phyloP scores from a whole-genome alignment of 352 stramenopile genomes.

The Globisporangium middletonii region DNA sequence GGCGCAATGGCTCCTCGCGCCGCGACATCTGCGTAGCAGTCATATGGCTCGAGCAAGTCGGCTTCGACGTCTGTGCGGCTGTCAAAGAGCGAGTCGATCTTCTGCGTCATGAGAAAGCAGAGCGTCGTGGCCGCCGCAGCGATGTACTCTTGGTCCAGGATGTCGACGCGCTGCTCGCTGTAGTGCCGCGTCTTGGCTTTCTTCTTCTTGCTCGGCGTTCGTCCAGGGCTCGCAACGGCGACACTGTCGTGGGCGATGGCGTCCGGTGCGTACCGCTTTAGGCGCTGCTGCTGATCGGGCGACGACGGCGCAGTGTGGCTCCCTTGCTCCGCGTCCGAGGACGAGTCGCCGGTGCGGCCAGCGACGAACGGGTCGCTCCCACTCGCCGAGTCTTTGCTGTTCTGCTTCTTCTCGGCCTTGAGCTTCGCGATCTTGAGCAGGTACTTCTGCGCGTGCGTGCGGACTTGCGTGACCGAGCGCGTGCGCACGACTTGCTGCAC shows the following conservation, averaged over 20 bases:
- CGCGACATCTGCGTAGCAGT: slow-evolving; percentile 48
- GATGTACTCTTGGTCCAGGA: slow-evolving; percentile 77
- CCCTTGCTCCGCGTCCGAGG: slow-evolving; percentile 18
- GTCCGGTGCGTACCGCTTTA: slow-evolving; percentile 9
- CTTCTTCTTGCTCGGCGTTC: slow-evolving; percentile 48
- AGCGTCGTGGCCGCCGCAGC: slow-evolving; percentile 68
- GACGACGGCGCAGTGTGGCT: slow-evolving; percentile 30
- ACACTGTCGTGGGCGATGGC: slow-evolving; percentile 1
- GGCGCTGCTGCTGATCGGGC: slow-evolving; percentile 18
- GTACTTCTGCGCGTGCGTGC: slow-evolving; percentile 87
- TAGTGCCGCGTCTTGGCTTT: slow-evolving; percentile 33
- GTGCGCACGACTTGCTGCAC: slow-evolving; percentile 86
- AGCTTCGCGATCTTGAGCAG: slow-evolving; percentile 88
- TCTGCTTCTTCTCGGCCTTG: slow-evolving; percentile 75
- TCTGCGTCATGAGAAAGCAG: slow-evolving; percentile 82
- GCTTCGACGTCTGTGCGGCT: slow-evolving; percentile 38
- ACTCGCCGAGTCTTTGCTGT: slow-evolving; percentile 12
- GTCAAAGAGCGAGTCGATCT: slow-evolving; percentile 79
- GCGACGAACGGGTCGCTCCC: slow-evolving; percentile 16
- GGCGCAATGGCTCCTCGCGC: slow-evolving; percentile 4
- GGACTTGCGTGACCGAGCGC: slow-evolving; percentile 84
- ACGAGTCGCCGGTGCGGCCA: slow-evolving; percentile 11
- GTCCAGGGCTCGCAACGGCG: slow-evolving; percentile 6
- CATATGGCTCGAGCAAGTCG: slow-evolving; percentile 61
- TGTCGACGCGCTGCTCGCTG: slow-evolving; percentile 23